Evolutionary conservation across 495 filamentous ascomycete genomes (phyloP), one percentile per base, ranked within the genome.

Genomic region (Daldinia vernicosa): DNA sequence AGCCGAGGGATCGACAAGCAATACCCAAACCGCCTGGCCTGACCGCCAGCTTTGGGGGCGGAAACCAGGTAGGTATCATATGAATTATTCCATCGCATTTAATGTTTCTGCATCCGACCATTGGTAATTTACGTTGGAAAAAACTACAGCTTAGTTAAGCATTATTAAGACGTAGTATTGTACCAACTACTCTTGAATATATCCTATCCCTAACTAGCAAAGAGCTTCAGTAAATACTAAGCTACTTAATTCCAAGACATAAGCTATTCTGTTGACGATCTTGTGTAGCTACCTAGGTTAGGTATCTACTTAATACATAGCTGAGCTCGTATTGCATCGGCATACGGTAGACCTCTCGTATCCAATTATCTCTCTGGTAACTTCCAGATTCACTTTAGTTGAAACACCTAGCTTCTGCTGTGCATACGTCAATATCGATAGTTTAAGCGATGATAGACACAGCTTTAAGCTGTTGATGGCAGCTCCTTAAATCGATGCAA

Each of bases 401-500:
- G 30, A 56, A 40, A 56, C 35, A n/a, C 9, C 51, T 37, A 35
- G 40, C 35, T 55, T 64, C 15, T 22, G 33, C 45, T 19, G 51
- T 22, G 24, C 35, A 45, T 56, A 56, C 61, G 51, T 64, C 61
- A 64, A 64, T 37, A 26, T 53, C 33, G 22, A 19, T 32, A 39
- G 43, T 52, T 59, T 53, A 12, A 37, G 19, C 19, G 15, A 35
- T 43, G 58, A 71, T 63, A 43, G n/a, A 56, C 68, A 39, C 5
- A 39, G 9, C 50, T 55, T 55, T 50, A 58, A 39, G 51, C 68
- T 61, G 6, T 66, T 61, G 63, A 66, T 22, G 57, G 62, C 52
- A 71, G 57, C 45, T 71, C 43, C 43, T 60, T 61, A 56, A 33
- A 45, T 40, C 24, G 22, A 70, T 70, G 56, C 30, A 60, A 70